phyloP scores from a whole-genome alignment of 352 stramenopile genomes.

The Phytophthora aleatoria region DNA sequence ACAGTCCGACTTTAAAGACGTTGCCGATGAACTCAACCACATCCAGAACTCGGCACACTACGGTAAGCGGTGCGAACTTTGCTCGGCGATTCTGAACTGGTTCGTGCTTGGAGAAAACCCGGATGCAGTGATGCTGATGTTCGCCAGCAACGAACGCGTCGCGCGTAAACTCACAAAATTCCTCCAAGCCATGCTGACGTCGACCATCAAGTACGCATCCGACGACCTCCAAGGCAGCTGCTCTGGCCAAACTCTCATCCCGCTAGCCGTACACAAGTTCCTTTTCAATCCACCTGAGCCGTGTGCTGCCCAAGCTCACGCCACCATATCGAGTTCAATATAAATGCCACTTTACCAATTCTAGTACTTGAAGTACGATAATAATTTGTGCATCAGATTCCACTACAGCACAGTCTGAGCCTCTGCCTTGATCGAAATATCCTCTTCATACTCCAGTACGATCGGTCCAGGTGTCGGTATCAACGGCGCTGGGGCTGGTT shows the following conservation, averaged over 20 bases:
- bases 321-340: too few relatives aligned
- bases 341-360: background rate
- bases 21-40: constrained; percentile 14
- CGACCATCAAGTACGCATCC: constrained; percentile 5
- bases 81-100: constrained; percentile 18
- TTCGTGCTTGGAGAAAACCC: constrained; percentile 20
- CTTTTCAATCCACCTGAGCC: constrained; percentile 8
- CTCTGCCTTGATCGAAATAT: constrained; percentile 1
- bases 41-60: constrained; percentile 11
- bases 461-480: background rate
- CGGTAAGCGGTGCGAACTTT: constrained; percentile 20
- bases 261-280: constrained; percentile 25
- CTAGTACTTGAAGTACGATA: too few relatives aligned
- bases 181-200: constrained; percentile 18
- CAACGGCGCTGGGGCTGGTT: background rate
- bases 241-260: constrained; percentile 11
- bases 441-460: background rate
- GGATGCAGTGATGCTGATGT: constrained; percentile 8
- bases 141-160: constrained; percentile 18
- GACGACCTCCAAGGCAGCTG: constrained; percentile 14
- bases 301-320: background rate
- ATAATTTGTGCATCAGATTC: too few relatives aligned
- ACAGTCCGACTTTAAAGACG: constrained; percentile 17
- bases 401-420: background rate
- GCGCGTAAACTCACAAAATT: constrained; percentile 24